A percentile compares a stretch with the other conserved stretches of the same genome.
Evolutionary conservation across 805 yeast species (phyloP).

Genomic region (Cyberlindnera nakhonratchasimensis): DNA sequence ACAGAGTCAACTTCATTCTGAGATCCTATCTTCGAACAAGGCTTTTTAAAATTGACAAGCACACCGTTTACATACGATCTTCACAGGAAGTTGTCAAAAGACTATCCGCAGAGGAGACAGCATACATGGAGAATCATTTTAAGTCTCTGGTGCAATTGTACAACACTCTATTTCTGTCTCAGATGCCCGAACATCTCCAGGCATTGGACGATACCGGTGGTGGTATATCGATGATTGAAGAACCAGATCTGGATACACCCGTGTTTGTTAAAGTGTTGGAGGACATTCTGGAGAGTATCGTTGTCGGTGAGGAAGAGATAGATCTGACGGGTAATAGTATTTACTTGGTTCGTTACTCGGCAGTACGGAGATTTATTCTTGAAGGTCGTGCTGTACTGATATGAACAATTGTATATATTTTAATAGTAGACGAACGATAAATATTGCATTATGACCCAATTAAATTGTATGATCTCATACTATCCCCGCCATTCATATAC

Average conservation of each 20-base stretch:
- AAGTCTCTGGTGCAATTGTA: constrained; percentile 61
- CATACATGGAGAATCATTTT: constrained; percentile 68
- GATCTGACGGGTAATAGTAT: constrained; percentile 62
- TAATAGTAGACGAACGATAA: too few relatives aligned
- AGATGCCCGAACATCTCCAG: constrained; percentile 66
- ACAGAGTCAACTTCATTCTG: constrained; percentile 77
- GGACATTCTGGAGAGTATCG: constrained; percentile 37
- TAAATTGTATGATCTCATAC: too few relatives aligned
- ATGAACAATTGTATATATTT: not conserved
- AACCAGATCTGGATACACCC: constrained; percentile 71
- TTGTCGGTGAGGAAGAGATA: constrained; percentile 52
- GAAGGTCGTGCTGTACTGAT: constrained; percentile 41
- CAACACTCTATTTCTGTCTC: constrained; percentile 59
- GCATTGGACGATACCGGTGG: constrained; percentile 74
- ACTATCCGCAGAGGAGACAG: constrained; percentile 57
- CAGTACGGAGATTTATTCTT: constrained; percentile 39
- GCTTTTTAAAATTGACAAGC: constrained; percentile 61
- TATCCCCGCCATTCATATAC: too few relatives aligned
- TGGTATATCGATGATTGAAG: constrained; percentile 68
- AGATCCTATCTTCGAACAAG: constrained; percentile 79
- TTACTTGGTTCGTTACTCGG: constrained; percentile 68
- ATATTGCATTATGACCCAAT: not conserved
- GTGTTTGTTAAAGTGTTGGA: constrained; percentile 65
- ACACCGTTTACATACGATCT: constrained; percentile 55
- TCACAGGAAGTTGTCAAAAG: constrained; percentile 35